Evolutionary conservation across 768 basidiomycete genomes (phyloP), one percentile per base, ranked within the genome.

Genomic region (Neoboletus subvelutipes): DNA sequence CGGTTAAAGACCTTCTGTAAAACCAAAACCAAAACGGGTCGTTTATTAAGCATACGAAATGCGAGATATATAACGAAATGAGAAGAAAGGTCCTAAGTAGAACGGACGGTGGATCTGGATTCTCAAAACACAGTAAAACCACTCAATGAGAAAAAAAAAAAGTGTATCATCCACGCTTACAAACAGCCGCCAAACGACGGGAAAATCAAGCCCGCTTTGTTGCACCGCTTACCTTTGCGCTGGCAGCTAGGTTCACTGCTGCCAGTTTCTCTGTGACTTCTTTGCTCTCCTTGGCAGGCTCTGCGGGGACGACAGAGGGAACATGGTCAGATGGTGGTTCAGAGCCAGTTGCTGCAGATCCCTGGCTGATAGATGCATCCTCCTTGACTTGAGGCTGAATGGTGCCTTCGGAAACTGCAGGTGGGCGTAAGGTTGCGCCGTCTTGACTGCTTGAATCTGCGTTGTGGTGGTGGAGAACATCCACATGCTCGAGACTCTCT

Each of bases 381-480:
- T 50, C 50, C 13, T 51, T 52, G 9, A 41, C 47, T 50, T 47
- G 36, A 11, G 52, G n/a, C 17, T 18, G 50, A 8, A 29, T 50
- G 22, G 37, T 48, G 5, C 13, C 12, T 39, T 56, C 58, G 6
- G 39, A 34, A 41, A 18, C 24, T 17, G 40, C 15, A 36, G 34
- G 5, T 31, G 11, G 47, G 2, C 1, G 37, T 18, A 24, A 18
- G 18, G 37, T 0, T 28, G 28, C 20, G 5, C 20, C 41, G 3
- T 43, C 29, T 0, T 28, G 34, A 45, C 31, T 20, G 39, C n/a
- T 24, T 17, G 18, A 15, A 9, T 64, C 63, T 18, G 68, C 67
- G 11, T 79, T 74, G 67, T 80, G 80, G 54, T 83, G 80, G 50
- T 84, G 81, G 46, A 79, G 77, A 57, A 84, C 77, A 20, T 77